Evolutionary conservation across 2,329 filamentous ascomycete species (phyloP).

Genomic region (Apiospora kogelbergensis): DNA sequence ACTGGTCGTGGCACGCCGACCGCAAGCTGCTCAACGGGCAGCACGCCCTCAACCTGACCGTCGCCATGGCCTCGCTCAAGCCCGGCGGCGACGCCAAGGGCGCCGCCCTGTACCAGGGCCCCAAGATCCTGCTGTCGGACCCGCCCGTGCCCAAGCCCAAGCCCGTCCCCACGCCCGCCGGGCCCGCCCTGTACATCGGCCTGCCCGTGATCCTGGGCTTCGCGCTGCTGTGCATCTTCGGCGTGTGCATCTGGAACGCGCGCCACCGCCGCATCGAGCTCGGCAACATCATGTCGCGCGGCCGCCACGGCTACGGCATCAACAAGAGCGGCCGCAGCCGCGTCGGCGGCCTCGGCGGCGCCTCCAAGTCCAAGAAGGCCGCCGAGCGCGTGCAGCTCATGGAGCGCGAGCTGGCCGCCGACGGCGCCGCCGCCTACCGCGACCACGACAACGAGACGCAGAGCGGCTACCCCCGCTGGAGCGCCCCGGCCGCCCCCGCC

Average conservation of each 20-base stretch:
- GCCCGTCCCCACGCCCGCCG: slow-evolving; percentile 32
- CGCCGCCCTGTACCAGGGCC: slow-evolving; percentile 34
- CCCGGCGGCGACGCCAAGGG: slow-evolving; percentile 28
- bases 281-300: slow-evolving; percentile 51
- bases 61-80: slow-evolving; percentile 43
- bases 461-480: not conserved
- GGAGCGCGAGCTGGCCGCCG: slow-evolving; percentile 31
- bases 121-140: slow-evolving; percentile 40
- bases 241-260: slow-evolving; percentile 58
- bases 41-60: slow-evolving; percentile 46
- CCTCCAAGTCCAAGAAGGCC: slow-evolving; percentile 26
- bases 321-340: slow-evolving; percentile 34
- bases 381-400: slow-evolving; percentile 46
- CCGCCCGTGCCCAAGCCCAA: slow-evolving; percentile 26
- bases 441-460: slow-evolving; percentile 29
- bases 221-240: slow-evolving; percentile 47
- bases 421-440: slow-evolving; percentile 34
- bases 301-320: slow-evolving; percentile 44
- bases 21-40: slow-evolving; percentile 36
- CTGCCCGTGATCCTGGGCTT: slow-evolving; percentile 51
- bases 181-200: slow-evolving; percentile 50
- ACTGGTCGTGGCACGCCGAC: slow-evolving; percentile 46
- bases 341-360: slow-evolving; percentile 32
- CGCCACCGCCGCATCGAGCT: slow-evolving; percentile 49
- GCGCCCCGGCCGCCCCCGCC: slow-evolving; percentile 22